phyloP scores from a whole-genome alignment of 257 asterid genomes.

The Lantana camara region DNA sequence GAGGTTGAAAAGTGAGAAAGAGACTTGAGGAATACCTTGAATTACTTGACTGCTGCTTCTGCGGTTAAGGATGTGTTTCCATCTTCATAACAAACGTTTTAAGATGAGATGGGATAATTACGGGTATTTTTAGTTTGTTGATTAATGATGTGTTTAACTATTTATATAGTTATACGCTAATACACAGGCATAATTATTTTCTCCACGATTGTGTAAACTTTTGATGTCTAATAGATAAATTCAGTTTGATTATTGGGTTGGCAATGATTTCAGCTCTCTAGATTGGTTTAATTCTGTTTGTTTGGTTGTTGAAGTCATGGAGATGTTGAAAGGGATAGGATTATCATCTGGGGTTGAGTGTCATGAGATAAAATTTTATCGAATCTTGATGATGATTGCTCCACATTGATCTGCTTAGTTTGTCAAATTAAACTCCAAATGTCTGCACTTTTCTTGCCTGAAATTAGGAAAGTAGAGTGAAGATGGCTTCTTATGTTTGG shows the following conservation, averaged over 20 bases:
- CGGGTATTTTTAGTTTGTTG: constrained; percentile 18
- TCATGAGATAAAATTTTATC: neutral
- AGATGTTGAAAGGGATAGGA: neutral
- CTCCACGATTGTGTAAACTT: constrained; percentile 35
- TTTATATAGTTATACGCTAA: constrained; percentile 17
- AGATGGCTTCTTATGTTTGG: too few species aligned
- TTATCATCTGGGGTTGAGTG: too few species aligned
- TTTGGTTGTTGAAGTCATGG: neutral
- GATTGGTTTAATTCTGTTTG: neutral
- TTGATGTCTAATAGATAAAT: constrained; percentile 37
- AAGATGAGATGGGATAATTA: constrained; percentile 1
- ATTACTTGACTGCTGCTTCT: constrained; percentile 90
- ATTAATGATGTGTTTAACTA: constrained; percentile 29
- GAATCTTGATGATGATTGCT: constrained; percentile 29
- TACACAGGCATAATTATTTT: constrained; percentile 23
- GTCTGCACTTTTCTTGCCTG: too few species aligned
- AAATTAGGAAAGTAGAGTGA: too few species aligned
- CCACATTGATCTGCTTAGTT: too few species aligned
- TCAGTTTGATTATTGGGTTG: neutral
- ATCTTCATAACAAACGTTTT: constrained; percentile 49
- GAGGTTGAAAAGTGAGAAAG: constrained; percentile 94
- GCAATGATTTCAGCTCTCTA: neutral
- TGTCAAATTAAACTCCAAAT: too few species aligned
- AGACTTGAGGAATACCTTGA: constrained; percentile 90
- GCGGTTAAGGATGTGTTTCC: constrained; percentile 98